Evolutionary conservation across 2,329 filamentous ascomycete genomes (phyloP).

Genomic region (Pestalotiopsis sp.): DNA sequence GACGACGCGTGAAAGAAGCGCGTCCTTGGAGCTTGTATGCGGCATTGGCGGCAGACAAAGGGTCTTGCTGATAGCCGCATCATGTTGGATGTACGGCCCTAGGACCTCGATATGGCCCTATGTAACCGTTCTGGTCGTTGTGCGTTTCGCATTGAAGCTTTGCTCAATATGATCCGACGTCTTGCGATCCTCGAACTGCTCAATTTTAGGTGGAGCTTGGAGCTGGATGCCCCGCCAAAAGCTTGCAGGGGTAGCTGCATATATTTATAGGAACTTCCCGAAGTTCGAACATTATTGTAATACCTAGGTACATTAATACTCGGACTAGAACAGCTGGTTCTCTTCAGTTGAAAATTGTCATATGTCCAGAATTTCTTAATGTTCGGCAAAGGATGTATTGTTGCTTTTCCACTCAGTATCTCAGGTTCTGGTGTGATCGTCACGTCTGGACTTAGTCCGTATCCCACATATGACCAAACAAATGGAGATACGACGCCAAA

Average conservation of each 20-base stretch:
- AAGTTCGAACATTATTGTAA: not conserved
- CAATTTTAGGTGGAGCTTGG: conserved; percentile 15
- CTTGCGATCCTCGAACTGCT: not conserved
- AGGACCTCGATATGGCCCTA: not conserved
- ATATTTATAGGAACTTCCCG: not conserved
- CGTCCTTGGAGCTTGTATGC: conserved; percentile 20
- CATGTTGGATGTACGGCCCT: not conserved
- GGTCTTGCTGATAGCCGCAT: conserved; percentile 24
- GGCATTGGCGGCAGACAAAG: conserved; percentile 30
- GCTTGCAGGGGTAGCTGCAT: conserved; percentile 22
- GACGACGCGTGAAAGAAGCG: conserved; percentile 21
- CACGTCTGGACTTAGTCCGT: no score
- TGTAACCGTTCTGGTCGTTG: not conserved
- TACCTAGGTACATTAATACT: not conserved
- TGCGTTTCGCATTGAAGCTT: not conserved
- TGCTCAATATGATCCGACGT: not conserved
- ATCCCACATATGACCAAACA: no score
- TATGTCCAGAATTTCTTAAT: no score
- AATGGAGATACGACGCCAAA: no score
- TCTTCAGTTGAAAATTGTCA: no score
- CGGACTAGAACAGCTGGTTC: not conserved
- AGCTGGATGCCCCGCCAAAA: conserved; percentile 18
- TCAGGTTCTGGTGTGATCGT: no score
- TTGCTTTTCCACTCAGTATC: no score
- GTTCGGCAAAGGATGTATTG: no score